Base-by-base conservation (phyloP, 768 basidiomycete genomes). In the Tylopilus subfusipes region DNA sequence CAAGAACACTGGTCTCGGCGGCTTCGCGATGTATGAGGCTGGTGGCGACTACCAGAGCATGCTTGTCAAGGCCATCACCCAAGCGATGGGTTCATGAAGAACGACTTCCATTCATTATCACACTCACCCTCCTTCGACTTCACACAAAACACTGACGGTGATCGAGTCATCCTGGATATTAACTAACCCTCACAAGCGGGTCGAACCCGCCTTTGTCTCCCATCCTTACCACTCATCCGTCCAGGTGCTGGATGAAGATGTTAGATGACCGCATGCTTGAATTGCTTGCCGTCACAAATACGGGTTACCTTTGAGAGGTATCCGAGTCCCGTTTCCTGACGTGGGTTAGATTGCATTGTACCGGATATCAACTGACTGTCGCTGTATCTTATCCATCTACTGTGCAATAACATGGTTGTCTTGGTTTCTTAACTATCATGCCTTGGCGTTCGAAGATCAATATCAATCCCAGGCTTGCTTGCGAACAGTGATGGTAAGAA, bases 1-100 rank as follows among this genome's bases (percentile, higher is more conserved):
- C 58, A 54, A 58, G 21, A 19, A 63, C 16, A 11, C 53, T 1
- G 65, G 69, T n/a, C 68, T 80, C 18, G 59, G 42, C 13, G 79
- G 78, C 27, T 78, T 73, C 39, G 72, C 78, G 19, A 72, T 79
- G 71, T 80, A 76, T 62, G 73, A 80, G 54, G 66, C 70, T 19
- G 76, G 70, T 6, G 74, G 80, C 24, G 78, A 80, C 61, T 73
- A 60, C 60, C 42, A 75, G 7, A 65, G 70, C 54, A 56, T 71
- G 16, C 67, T 76, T n/a, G 48, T 75, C 44, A 47, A 62, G 5
- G 61, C 75, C 42, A 75, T 76, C 50, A 55, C 19, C 14, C n/a
- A 27, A 1, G 73, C 61, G 14, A 68, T 72, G 57, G 55, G 59
- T 31, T 65, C 4, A 59, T 42, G 54, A 42, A 54, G 31, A 36